phyloP scores from a whole-genome alignment of 257 asterid genomes.

The Lithospermum erythrorhizon region DNA sequence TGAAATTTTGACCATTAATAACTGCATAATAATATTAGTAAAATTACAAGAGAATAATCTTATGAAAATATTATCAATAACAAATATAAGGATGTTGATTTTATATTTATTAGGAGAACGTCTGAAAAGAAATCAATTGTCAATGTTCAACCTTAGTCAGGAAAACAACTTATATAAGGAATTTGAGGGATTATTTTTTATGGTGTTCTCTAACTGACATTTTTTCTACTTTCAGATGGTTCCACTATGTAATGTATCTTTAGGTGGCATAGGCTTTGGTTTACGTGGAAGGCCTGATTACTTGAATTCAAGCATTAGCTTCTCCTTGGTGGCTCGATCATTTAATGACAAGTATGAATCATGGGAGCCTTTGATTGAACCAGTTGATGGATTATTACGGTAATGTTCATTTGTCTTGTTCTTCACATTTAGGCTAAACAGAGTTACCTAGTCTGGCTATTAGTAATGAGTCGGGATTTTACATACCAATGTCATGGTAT shows the following conservation, averaged over 20 bases:
- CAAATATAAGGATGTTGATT: not conserved
- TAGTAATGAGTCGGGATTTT: not conserved
- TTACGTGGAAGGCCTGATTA: conserved; percentile 53
- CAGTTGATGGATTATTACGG: conserved; percentile 85
- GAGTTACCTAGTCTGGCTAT: not conserved
- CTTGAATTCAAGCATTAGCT: conserved; percentile 47
- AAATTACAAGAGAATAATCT: too few relatives aligned
- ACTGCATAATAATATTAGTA: too few relatives aligned
- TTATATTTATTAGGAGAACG: not conserved
- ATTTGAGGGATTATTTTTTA: not conserved
- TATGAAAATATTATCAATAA: too few relatives aligned
- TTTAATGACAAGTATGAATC: conserved; percentile 87
- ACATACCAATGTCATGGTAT: not conserved
- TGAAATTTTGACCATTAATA: too few relatives aligned
- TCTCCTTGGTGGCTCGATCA: conserved; percentile 76
- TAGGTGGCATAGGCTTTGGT: conserved; percentile 62
- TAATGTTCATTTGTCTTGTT: conserved; percentile 15
- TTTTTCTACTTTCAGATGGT: conserved; percentile 59
- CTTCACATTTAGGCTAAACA: not conserved
- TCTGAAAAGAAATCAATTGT: too few relatives aligned
- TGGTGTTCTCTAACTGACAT: conserved; percentile 11
- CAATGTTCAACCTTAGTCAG: not conserved
- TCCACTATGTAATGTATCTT: conserved; percentile 81
- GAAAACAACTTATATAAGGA: not conserved
- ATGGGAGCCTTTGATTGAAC: conserved; percentile 98